Percentiles rank a stretch among this genome's conserved stretches.
These are phyloP conservation scores for Tilletia walkeri DNA, from an alignment of 1,284 basidiomycete genomes.

Conservation along the genomic window DNA sequence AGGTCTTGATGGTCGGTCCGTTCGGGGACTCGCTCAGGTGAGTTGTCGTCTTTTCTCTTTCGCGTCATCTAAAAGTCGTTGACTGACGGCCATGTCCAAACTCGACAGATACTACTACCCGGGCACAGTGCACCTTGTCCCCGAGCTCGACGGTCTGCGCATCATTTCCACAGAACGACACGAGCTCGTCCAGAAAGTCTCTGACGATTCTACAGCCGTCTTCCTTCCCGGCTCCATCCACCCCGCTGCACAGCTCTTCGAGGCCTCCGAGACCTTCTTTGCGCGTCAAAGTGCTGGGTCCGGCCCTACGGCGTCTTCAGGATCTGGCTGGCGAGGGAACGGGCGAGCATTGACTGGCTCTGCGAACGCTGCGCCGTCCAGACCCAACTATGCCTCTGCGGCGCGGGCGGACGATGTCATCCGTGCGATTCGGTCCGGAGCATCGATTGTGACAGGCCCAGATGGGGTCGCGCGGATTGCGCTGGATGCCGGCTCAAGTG, in stretches of 20 bases:
- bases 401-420: conserved; percentile 92
- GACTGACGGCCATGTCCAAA: neutral
- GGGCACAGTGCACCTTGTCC: conserved; percentile 73
- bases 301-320: conserved; percentile 44
- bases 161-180: conserved; percentile 75
- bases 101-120: conserved; percentile 71
- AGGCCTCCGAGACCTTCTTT: conserved; percentile 57
- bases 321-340: neutral
- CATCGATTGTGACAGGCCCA: neutral
- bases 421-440: conserved; percentile 70
- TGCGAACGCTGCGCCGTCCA: too few species aligned
- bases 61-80: too few species aligned
- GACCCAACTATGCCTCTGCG: conserved; percentile 70
- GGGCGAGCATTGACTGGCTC: neutral
- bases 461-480: conserved; percentile 4
- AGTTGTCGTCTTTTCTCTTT: neutral
- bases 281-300: conserved; percentile 47
- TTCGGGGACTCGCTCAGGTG: conserved; percentile 82
- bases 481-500: neutral
- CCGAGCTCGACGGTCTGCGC: conserved; percentile 83
- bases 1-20: conserved; percentile 82
- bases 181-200: conserved; percentile 86
- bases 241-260: conserved; percentile 75
- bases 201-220: conserved; percentile 24
- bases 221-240: conserved; percentile 90